These are phyloP conservation scores for Lipomyces sp. DNA, from an alignment of 805 yeast species.

Conservation along the genomic window DNA sequence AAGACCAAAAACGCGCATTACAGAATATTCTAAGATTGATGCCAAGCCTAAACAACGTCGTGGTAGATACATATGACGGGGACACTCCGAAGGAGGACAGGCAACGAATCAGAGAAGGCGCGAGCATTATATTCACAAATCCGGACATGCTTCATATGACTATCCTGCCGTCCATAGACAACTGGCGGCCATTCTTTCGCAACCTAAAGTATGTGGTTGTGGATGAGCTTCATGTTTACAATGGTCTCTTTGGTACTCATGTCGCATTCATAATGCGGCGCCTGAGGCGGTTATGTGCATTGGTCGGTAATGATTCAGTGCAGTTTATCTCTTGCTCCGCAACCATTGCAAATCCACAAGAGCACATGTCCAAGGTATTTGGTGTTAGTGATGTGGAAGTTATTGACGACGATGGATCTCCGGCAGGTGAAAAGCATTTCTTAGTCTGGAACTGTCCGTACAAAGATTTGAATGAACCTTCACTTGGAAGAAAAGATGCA, in stretches of 20 bases:
- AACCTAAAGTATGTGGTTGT: constrained; percentile 75
- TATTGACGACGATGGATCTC: constrained; percentile 83
- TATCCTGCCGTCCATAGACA: constrained; percentile 67
- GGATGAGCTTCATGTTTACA: constrained; percentile 80
- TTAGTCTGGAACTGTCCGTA: constrained; percentile 87
- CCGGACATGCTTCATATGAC: constrained; percentile 93
- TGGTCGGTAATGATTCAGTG: constrained; percentile 57
- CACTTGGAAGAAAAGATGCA: constrained; percentile 67
- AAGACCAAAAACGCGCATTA: constrained; percentile 89
- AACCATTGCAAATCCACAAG: constrained; percentile 73
- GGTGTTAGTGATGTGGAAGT: constrained; percentile 63
- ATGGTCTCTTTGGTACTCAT: constrained; percentile 90
- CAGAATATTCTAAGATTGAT: constrained; percentile 59
- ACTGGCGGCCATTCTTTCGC: constrained; percentile 72
- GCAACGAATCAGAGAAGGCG: constrained; percentile 58
- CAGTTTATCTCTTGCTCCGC: constrained; percentile 92
- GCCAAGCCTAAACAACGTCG: constrained; percentile 49
- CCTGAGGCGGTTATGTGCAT: constrained; percentile 64
- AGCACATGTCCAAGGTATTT: constrained; percentile 75
- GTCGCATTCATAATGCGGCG: constrained; percentile 86
- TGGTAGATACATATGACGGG: constrained; percentile 88
- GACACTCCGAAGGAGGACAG: constrained; percentile 75
- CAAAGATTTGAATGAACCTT: constrained; percentile 61
- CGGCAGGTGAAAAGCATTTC: constrained; percentile 74
- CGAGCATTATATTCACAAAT: constrained; percentile 86